phyloP scores from a whole-genome alignment of 768 basidiomycete genomes.

The Boletus pseudo-olivaceus region DNA sequence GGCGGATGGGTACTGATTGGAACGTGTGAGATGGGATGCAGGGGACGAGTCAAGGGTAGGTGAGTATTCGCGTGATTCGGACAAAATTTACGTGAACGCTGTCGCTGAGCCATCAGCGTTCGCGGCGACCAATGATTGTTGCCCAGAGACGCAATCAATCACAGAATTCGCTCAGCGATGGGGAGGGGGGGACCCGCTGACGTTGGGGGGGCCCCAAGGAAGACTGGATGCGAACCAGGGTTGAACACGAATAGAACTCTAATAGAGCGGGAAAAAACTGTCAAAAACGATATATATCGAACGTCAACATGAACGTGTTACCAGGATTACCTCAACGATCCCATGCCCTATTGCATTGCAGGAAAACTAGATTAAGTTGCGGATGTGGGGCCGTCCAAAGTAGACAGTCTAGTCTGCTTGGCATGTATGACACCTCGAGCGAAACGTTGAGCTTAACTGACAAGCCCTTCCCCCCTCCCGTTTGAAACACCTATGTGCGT shows the following conservation, averaged over 20 bases:
- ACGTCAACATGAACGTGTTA: slow-evolving; percentile 7
- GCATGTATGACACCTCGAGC: background rate
- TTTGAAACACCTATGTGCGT: background rate
- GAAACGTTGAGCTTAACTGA: slow-evolving; percentile 13
- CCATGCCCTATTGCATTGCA: background rate
- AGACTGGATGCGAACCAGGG: background rate
- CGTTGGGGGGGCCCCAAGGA: background rate
- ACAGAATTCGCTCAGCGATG: background rate
- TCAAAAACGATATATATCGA: slow-evolving; percentile 5
- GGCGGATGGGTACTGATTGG: background rate
- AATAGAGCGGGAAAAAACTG: slow-evolving; percentile 12
- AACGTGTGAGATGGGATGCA: background rate
- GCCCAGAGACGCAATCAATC: background rate
- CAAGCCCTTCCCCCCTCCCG: background rate
- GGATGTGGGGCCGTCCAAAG: background rate
- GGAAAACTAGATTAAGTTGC: slow-evolving; percentile 8
- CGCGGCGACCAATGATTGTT: background rate
- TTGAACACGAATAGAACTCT: background rate
- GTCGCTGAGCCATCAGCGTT: background rate
- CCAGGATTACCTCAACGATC: slow-evolving; percentile 16
- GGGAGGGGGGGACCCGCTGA: background rate
- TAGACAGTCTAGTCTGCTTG: background rate
- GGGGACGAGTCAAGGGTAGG: background rate
- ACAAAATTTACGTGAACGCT: background rate
- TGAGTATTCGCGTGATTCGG: background rate